Evolutionary conservation across 2,329 filamentous ascomycete species (phyloP).

Genomic region (Arthrobotrys conoides): DNA sequence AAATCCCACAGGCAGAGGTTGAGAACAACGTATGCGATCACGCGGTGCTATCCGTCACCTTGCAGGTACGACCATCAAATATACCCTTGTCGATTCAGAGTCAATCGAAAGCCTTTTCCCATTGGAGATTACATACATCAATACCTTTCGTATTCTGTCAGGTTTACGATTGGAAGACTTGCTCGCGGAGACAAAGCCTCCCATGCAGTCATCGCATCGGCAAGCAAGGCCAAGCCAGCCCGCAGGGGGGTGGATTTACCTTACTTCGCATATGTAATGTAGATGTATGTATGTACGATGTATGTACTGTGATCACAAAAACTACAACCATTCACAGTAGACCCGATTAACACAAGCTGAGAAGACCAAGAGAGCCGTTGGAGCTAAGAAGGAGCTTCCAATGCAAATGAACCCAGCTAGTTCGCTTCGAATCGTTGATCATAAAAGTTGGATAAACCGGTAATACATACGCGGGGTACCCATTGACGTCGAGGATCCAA

Average conservation of each 20-base stretch:
- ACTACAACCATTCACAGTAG: neutral
- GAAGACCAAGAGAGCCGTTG: constrained; percentile 15
- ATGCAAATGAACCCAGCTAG: constrained; percentile 12
- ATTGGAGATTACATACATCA: constrained; percentile 1
- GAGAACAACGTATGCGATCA: constrained; percentile 37
- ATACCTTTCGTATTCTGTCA: constrained; percentile 38
- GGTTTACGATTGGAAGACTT: constrained; percentile 20
- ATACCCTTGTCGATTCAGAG: constrained; percentile 1
- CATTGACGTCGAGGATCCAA: constrained; percentile 29
- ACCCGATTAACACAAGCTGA: neutral
- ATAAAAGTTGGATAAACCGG: neutral
- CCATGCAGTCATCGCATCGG: constrained; percentile 53
- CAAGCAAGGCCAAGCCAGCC: constrained; percentile 34
- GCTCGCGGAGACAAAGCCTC: neutral
- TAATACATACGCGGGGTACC: constrained; percentile 16
- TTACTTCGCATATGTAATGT: constrained; percentile 31
- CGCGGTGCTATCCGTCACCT: constrained; percentile 51
- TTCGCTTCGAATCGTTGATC: constrained; percentile 31
- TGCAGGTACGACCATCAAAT: constrained; percentile 24
- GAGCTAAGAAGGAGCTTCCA: constrained; percentile 1
- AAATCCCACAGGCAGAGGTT: neutral
- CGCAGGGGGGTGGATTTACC: constrained; percentile 35
- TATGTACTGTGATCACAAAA: constrained; percentile 19
- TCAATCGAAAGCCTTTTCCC: constrained; percentile 1
- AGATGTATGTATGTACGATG: constrained; percentile 3